A percentile compares a stretch with the other conserved stretches of the same genome.
Conservation (phyloP, 169 alveolate genomes). For the Babesia ovis region DNA sequence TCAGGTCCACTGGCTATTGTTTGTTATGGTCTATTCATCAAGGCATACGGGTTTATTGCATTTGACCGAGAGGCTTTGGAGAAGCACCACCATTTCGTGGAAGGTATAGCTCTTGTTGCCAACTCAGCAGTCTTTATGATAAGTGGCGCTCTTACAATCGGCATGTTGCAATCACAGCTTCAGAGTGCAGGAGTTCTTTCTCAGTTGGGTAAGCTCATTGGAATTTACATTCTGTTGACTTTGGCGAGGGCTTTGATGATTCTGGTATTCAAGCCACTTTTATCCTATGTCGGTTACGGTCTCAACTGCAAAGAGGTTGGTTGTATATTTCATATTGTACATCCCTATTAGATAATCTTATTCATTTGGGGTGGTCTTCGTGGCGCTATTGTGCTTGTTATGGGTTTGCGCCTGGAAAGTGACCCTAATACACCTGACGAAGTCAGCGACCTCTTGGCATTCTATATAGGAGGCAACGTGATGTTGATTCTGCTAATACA, state of each 20-base stretch:
- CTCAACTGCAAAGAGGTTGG: constrained; percentile 81
- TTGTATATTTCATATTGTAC: neutral
- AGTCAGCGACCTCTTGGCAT: constrained; percentile 81
- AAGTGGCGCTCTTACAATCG: constrained; percentile 82
- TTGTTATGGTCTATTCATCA: constrained; percentile 83
- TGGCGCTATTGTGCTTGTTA: constrained; percentile 89
- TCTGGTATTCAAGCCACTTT: constrained; percentile 77
- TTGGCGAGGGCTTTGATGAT: constrained; percentile 82
- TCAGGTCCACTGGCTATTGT: constrained; percentile 87
- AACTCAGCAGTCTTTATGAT: constrained; percentile 82
- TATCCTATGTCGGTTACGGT: constrained; percentile 78
- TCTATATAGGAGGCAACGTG: constrained; percentile 89
- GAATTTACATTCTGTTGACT: constrained; percentile 72
- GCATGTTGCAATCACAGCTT: constrained; percentile 79
- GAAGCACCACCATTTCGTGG: constrained; percentile 76
- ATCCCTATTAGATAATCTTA: constrained; percentile 56
- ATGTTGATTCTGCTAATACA: constrained; percentile 82
- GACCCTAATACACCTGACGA: constrained; percentile 76
- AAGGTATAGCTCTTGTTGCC: constrained; percentile 78
- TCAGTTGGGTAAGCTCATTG: constrained; percentile 41
- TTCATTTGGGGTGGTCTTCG: constrained; percentile 91
- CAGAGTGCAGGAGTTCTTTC: constrained; percentile 31
- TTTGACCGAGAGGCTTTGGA: constrained; percentile 83
- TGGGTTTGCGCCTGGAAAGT: constrained; percentile 87
- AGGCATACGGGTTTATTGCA: constrained; percentile 83